These are phyloP conservation scores for Cercospora sp. DNA, from an alignment of 2,329 filamentous ascomycete species.

Conservation along the genomic window DNA sequence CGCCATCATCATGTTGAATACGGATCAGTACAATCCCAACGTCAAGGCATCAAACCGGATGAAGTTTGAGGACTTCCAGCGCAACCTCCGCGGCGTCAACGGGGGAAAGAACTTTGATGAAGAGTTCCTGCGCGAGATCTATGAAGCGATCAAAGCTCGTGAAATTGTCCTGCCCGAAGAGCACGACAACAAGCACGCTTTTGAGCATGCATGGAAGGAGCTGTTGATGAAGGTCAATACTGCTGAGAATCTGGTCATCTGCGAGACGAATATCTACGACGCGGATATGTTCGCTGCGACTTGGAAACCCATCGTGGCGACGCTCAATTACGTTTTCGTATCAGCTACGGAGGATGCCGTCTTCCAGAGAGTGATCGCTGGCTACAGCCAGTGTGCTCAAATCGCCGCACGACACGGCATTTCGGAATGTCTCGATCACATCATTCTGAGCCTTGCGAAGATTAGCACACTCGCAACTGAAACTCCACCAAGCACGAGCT, in stretches of 20 bases:
- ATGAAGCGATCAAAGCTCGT: slow-evolving; percentile 83
- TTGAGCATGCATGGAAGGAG: slow-evolving; percentile 97
- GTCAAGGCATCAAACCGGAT: slow-evolving; percentile 77
- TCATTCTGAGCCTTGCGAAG: slow-evolving; percentile 83
- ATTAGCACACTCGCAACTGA: slow-evolving; percentile 86
- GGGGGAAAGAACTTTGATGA: slow-evolving; percentile 77
- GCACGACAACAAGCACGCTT: slow-evolving; percentile 93
- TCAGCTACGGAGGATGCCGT: slow-evolving; percentile 96
- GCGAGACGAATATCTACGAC: slow-evolving; percentile 91
- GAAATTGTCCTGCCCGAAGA: slow-evolving; percentile 98
- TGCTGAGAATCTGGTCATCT: slow-evolving; percentile 71
- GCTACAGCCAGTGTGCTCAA: slow-evolving; percentile 92
- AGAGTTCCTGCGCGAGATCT: slow-evolving; percentile 83
- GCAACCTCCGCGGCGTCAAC: slow-evolving; percentile 89
- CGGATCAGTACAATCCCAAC: slow-evolving; percentile 94
- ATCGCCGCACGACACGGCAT: slow-evolving; percentile 84
- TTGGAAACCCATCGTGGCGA: slow-evolving; percentile 93
- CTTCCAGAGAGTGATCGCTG: slow-evolving; percentile 87
- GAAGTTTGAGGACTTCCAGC: slow-evolving; percentile 77
- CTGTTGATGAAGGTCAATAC: slow-evolving; percentile 79
- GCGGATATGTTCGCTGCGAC: slow-evolving; percentile 96
- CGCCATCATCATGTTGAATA: slow-evolving; percentile 96
- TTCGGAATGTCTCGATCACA: slow-evolving; percentile 85
- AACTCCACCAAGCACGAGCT: slow-evolving; percentile 72
- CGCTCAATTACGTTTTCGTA: slow-evolving; percentile 97